A percentile compares a stretch with the other conserved stretches of the same genome.
Evolutionary conservation across 169 alveolate genomes (phyloP).

Genomic region (Besnoitia besnoiti): DNA sequence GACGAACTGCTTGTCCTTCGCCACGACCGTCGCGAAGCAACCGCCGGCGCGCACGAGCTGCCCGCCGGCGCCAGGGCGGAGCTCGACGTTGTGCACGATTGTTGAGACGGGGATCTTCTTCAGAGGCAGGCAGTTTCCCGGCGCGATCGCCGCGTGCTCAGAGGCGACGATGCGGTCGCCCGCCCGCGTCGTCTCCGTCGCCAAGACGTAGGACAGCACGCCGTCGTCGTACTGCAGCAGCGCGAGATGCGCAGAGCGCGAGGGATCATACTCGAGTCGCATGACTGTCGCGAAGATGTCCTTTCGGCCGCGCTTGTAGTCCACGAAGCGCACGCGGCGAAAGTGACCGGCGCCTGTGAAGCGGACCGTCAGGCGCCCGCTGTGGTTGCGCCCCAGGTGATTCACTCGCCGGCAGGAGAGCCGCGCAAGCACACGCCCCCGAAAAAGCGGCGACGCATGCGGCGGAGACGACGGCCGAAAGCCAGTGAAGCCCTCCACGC

Average conservation of each 20-base stretch:
- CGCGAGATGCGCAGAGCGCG: slow-evolving; percentile 46
- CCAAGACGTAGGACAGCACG: slow-evolving; percentile 87
- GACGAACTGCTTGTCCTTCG: slow-evolving; percentile 83
- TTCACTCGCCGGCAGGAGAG: slow-evolving; percentile 81
- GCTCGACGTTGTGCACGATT: slow-evolving; percentile 87
- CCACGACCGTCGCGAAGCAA: slow-evolving; percentile 80
- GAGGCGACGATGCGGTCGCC: slow-evolving; percentile 88
- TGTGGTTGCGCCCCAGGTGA: slow-evolving; percentile 83
- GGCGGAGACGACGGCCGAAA: slow-evolving; percentile 33
- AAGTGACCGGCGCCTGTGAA: slow-evolving; percentile 89
- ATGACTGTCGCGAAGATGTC: slow-evolving; percentile 88
- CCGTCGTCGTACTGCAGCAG: slow-evolving; percentile 90
- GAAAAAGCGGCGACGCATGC: background rate
- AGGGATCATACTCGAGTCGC: slow-evolving; percentile 55
- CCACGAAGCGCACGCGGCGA: slow-evolving; percentile 87
- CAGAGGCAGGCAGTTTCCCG: slow-evolving; percentile 89
- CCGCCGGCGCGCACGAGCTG: slow-evolving; percentile 89
- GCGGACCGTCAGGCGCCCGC: slow-evolving; percentile 71
- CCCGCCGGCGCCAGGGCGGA: slow-evolving; percentile 91
- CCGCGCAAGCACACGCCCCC: slow-evolving; percentile 82
- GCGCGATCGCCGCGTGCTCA: slow-evolving; percentile 84
- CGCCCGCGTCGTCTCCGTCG: slow-evolving; percentile 86
- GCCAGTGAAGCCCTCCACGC: background rate
- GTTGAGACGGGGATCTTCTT: slow-evolving; percentile 84
- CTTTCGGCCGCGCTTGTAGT: slow-evolving; percentile 87